Evolutionary conservation across 2,329 filamentous ascomycete species (phyloP), one percentile per base, ranked within the genome.

Genomic region (Calonectria pauciramosa): DNA sequence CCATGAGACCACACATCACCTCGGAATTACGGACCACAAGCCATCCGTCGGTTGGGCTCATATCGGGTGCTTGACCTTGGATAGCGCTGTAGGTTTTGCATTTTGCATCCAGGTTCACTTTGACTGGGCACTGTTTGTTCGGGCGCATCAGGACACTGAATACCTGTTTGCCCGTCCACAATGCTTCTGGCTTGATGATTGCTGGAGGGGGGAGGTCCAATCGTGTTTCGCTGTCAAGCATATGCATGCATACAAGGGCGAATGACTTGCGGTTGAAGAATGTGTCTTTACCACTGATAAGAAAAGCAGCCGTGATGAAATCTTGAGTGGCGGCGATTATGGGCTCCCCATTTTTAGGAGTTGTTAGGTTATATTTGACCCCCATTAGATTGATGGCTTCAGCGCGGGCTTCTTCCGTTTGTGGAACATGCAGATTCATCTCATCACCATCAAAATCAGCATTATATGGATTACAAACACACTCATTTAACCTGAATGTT

Each of bases 391-490:
- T 96, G 81, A 97, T 97, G 0, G 97, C 97, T 85, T 99, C 97
- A 3, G 96, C 95, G 71, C 97, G 92, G 14, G 97, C 96, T 86
- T 99, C 97, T 86, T 99, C 97, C 0, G 97, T 99, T 83, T 99
- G 97, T 2, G 97, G 97, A 20, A 99, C 96, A 86, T 99, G 97
- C 63, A 99, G 87, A 81, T 99, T 99, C 97, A 99, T 99, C 85
- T 99, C 97, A 80, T 99, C 97, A 73, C 97, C 97, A 81, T 99
- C 97, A 80, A 99, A 99, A 91, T 99, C 97, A 71, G 97, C 97
- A 80, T 99, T 99, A 89, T 99, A 99, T 4, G 97, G 97, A 75
- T 94, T 96, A 86, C 97, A 99, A 1, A 98, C 97, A 91, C 97
- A 99, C 84, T 99, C 97, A 83, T 99, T 99, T 23, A 99, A 90